Conservation (phyloP, 2,329 filamentous ascomycete genomes). For the Verticillium alfalfae region DNA sequence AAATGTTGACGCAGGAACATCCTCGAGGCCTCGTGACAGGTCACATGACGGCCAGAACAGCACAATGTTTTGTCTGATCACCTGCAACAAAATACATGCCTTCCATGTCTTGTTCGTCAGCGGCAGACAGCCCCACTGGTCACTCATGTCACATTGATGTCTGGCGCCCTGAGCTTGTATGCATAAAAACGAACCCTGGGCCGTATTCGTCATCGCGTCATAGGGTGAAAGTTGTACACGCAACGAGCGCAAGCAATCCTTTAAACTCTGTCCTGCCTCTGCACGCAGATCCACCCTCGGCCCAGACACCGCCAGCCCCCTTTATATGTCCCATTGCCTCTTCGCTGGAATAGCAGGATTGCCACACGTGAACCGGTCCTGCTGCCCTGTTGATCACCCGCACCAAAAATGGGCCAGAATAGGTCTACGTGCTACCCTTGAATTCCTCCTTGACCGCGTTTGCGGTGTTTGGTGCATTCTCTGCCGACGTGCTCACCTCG, state of each 20-base stretch:
- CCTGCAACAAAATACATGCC: too few relatives aligned
- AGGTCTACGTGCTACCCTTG: neutral
- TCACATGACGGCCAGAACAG: neutral
- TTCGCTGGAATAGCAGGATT: neutral
- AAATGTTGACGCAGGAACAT: neutral
- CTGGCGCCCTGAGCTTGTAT: neutral
- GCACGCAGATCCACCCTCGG: neutral
- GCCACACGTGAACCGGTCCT: neutral
- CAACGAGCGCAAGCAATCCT: neutral
- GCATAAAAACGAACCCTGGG: neutral
- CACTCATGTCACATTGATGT: neutral
- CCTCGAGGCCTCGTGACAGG: neutral
- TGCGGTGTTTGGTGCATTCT: constrained; percentile 1
- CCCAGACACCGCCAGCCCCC: neutral
- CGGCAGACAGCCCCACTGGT: neutral
- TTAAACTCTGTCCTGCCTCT: neutral
- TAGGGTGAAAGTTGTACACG: neutral
- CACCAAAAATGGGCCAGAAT: neutral
- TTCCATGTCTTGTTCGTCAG: neutral
- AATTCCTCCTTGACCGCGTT: constrained; percentile 3
- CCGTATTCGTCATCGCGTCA: neutral
- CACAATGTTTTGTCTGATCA: too few relatives aligned
- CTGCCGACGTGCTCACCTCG: constrained; percentile 11
- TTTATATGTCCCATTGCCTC: neutral
- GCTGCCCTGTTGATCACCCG: neutral